These are phyloP conservation scores for Lenwebbia sp. DNA, from an alignment of 345 rosid genomes.

Conservation along the genomic window DNA sequence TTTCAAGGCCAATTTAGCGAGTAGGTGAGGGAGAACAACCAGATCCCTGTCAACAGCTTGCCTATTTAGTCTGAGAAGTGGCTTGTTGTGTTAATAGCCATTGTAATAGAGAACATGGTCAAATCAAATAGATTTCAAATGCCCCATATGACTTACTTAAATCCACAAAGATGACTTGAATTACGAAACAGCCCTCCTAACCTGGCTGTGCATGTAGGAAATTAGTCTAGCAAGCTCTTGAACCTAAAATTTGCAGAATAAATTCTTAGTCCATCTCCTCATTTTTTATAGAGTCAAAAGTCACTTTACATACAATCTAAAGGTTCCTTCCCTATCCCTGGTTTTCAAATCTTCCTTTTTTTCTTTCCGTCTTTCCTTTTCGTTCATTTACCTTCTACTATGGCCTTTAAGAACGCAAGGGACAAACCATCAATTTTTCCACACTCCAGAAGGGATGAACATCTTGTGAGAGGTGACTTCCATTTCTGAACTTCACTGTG, in stretches of 20 bases:
- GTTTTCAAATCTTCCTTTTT: conserved; percentile 17
- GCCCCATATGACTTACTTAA: background rate
- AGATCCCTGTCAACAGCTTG: background rate
- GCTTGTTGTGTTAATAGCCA: background rate
- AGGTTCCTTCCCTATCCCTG: conserved; percentile 27
- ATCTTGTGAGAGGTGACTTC: conserved; percentile 13
- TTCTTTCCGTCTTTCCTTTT: background rate
- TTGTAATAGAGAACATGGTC: background rate
- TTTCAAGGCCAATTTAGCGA: background rate
- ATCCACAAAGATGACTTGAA: background rate
- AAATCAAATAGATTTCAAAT: background rate
- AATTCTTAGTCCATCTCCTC: conserved; percentile 19
- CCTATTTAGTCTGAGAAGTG: background rate
- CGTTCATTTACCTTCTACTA: background rate
- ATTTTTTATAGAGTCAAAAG: conserved; percentile 7
- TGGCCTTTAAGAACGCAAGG: conserved; percentile 35
- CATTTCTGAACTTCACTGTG: conserved; percentile 8
- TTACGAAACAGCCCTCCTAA: background rate
- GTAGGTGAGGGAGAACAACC: background rate
- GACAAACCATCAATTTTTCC: conserved; percentile 16
- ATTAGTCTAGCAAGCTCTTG: background rate
- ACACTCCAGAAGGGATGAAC: conserved; percentile 5
- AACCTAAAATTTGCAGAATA: conserved; percentile 5
- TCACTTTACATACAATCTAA: conserved; percentile 21
- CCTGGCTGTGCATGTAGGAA: background rate